phyloP scores from a whole-genome alignment of 2,329 filamentous ascomycete genomes.

The Graphiopsis chlorocephala region DNA sequence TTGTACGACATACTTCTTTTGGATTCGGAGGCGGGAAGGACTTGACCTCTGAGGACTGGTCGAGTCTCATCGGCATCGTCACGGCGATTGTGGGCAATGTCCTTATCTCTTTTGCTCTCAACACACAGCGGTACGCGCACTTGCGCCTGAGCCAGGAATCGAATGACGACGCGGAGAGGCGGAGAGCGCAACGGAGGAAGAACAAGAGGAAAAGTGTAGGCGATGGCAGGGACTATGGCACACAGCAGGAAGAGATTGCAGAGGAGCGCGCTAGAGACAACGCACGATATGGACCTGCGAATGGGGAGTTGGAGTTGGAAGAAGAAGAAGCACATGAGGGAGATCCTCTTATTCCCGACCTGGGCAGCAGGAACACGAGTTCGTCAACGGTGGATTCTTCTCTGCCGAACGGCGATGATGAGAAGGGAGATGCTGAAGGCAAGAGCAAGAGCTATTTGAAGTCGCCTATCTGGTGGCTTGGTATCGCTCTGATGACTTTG shows the following conservation, averaged over 20 bases:
- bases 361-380: conserved; percentile 45
- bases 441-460: conserved; percentile 73
- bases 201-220: conserved; percentile 7
- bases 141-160: conserved; percentile 74
- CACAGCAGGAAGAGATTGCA: conserved; percentile 36
- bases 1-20: conserved; percentile 1
- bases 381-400: conserved; percentile 31
- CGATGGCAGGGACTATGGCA: conserved; percentile 42
- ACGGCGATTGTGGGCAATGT: conserved; percentile 91
- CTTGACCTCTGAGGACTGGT: conserved; percentile 57
- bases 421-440: conserved; percentile 37
- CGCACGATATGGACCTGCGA: conserved; percentile 19
- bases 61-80: conserved; percentile 88
- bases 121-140: conserved; percentile 94
- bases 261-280: conserved; percentile 32
- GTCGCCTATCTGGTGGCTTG: conserved; percentile 95
- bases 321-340: conserved; percentile 39
- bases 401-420: conserved; percentile 23
- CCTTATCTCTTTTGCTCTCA: conserved; percentile 90
- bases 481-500: conserved; percentile 86
- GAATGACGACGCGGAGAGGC: conserved; percentile 42
- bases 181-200: conserved; percentile 30
- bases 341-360: conserved; percentile 54
- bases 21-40: conserved; percentile 6
- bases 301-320: conserved; percentile 36